Percentiles rank a stretch among this genome's conserved stretches.
Conservation (phyloP, 2,329 filamentous ascomycete genomes). For the Calycina marina region DNA sequence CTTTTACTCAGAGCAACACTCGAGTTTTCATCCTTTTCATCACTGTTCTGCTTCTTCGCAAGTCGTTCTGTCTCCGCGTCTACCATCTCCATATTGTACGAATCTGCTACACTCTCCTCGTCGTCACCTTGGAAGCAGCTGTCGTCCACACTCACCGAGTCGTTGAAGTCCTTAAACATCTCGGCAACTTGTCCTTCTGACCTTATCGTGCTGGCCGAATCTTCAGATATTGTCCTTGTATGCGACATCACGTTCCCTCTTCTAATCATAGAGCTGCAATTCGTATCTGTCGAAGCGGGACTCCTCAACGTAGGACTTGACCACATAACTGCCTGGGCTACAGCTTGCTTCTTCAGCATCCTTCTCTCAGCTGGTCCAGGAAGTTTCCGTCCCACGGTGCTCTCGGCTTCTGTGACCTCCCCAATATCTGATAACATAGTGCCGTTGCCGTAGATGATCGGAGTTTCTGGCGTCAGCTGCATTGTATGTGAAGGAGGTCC, state of each 20-base stretch:
- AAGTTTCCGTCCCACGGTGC: slow-evolving; percentile 27
- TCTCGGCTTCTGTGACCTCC: slow-evolving; percentile 38
- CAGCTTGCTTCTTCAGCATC: slow-evolving; percentile 14
- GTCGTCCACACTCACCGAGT: slow-evolving; percentile 42
- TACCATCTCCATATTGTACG: slow-evolving; percentile 20
- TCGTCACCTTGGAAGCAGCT: slow-evolving; percentile 54
- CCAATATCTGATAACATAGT: slow-evolving; percentile 55
- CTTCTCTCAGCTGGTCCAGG: slow-evolving; percentile 20
- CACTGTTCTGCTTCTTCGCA: slow-evolving; percentile 16
- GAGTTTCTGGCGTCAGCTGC: slow-evolving; percentile 37
- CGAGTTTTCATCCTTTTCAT: slow-evolving; percentile 48
- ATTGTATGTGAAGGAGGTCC: slow-evolving; percentile 30
- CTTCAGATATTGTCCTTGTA: slow-evolving; percentile 39
- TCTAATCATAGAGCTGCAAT: slow-evolving; percentile 31
- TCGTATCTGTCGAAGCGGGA: too few species aligned
- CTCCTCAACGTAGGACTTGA: slow-evolving; percentile 33
- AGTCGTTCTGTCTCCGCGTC: slow-evolving; percentile 17
- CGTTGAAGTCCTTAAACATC: slow-evolving; percentile 45
- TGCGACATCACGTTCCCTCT: slow-evolving; percentile 29
- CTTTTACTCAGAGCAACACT: slow-evolving; percentile 65
- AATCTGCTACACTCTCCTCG: slow-evolving; percentile 43
- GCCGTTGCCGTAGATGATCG: slow-evolving; percentile 55
- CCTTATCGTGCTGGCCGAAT: slow-evolving; percentile 46
- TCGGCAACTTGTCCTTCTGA: slow-evolving; percentile 30
- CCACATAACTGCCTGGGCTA: slow-evolving; percentile 19